A percentile compares a stretch with the other conserved stretches of the same genome.
Evolutionary conservation across 2,329 filamentous ascomycete species (phyloP).

Genomic region (Setomelanomma holmii): DNA sequence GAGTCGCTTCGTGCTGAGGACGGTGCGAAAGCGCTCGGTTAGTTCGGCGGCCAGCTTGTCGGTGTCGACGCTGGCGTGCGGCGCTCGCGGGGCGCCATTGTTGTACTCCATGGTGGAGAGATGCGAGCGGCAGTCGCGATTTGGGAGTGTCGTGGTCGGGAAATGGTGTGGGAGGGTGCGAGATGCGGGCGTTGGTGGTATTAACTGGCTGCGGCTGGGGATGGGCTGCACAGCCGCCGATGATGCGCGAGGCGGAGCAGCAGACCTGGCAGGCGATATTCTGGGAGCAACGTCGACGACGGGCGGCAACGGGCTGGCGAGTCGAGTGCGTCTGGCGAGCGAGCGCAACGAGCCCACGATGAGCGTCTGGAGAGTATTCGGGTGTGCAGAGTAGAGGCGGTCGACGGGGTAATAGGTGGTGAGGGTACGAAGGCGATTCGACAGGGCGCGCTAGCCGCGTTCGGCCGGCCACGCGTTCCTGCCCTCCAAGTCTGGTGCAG

Average conservation of each 20-base stretch:
- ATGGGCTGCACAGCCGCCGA: slow-evolving; percentile 8
- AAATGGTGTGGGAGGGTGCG: slow-evolving; percentile 13
- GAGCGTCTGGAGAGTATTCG: background rate
- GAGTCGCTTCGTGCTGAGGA: slow-evolving; percentile 85
- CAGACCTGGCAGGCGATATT: slow-evolving; percentile 1
- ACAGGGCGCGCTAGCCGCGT: background rate
- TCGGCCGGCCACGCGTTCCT: background rate
- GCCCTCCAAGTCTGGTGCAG: no score
- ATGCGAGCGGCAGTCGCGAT: slow-evolving; percentile 26
- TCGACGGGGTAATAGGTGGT: slow-evolving; percentile 5
- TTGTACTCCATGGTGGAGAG: slow-evolving; percentile 43
- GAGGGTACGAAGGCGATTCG: background rate
- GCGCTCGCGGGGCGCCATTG: slow-evolving; percentile 38
- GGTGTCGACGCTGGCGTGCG: slow-evolving; percentile 30
- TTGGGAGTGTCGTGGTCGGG: slow-evolving; percentile 8
- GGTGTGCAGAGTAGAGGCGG: slow-evolving; percentile 1
- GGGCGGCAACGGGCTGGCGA: background rate
- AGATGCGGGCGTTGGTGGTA: slow-evolving; percentile 15
- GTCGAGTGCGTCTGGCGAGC: background rate
- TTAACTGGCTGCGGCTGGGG: slow-evolving; percentile 4
- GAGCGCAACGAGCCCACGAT: slow-evolving; percentile 4
- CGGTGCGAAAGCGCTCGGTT: slow-evolving; percentile 82
- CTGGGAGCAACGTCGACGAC: background rate
- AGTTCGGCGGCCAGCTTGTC: slow-evolving; percentile 71
- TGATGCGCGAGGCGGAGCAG: slow-evolving; percentile 10